Evolutionary conservation across 2,329 filamentous ascomycete genomes (phyloP).

Genomic region (Elsinoe arachidis): DNA sequence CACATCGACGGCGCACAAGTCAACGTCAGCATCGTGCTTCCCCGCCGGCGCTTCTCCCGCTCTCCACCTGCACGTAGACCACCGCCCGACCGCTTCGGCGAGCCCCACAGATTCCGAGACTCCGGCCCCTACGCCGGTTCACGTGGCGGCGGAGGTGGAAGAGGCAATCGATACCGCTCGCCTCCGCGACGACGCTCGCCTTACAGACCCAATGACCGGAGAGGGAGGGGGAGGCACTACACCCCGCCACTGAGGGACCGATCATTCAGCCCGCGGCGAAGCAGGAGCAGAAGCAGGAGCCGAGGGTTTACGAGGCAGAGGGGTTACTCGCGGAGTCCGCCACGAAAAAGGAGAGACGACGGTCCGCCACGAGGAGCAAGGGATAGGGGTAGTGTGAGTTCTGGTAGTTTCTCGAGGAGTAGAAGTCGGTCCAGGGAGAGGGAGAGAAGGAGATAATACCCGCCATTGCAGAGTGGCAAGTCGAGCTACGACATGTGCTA

Average conservation of each 20-base stretch:
- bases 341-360: conserved; percentile 18
- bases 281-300: conserved; percentile 21
- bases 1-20: conserved; percentile 77
- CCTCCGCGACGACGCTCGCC: conserved; percentile 17
- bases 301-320: conserved; percentile 15
- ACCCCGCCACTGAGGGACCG: conserved; percentile 16
- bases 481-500: no score
- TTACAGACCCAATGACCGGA: conserved; percentile 25
- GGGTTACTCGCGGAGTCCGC: conserved; percentile 21
- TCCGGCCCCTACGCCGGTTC: conserved; percentile 8
- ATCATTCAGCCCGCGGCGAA: conserved; percentile 18
- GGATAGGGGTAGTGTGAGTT: conserved; percentile 28
- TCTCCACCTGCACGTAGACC: conserved; percentile 64
- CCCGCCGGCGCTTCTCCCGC: conserved; percentile 71
- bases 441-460: conserved; percentile 17
- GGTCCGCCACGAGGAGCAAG: conserved; percentile 18
- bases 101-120: conserved; percentile 30
- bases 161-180: conserved; percentile 22
- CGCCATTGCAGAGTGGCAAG: no score
- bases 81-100: conserved; percentile 43
- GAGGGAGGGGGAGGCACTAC: conserved; percentile 30
- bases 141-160: no score
- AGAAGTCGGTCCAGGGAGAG: conserved; percentile 32
- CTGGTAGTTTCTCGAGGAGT: conserved; percentile 23
- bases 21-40: conserved; percentile 81